Evolutionary conservation across 2,329 filamentous ascomycete species (phyloP).

Genomic region (Nothopassalora personata): DNA sequence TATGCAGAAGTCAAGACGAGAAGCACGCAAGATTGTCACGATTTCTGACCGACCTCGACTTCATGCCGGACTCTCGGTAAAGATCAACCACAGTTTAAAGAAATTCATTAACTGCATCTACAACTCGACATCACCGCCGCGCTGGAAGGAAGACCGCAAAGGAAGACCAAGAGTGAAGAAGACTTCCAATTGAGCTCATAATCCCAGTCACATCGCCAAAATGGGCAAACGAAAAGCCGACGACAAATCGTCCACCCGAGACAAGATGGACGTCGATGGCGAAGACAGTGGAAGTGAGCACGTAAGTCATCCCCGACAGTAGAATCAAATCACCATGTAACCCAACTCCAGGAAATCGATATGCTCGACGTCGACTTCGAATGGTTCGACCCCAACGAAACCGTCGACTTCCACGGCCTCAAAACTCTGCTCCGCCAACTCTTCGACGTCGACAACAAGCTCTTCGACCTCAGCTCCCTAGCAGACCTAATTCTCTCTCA

Average conservation of each 20-base stretch:
- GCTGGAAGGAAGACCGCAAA: background rate
- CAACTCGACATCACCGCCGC: background rate
- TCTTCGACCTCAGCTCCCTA: conserved; percentile 83
- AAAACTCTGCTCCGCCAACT: conserved; percentile 87
- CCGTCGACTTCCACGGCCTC: conserved; percentile 89
- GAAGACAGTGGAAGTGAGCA: conserved; percentile 32
- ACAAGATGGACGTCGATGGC: conserved; percentile 36
- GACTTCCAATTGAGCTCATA: too few relatives aligned
- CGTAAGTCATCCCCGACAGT: conserved; percentile 19
- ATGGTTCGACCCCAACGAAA: conserved; percentile 91
- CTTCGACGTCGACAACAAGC: conserved; percentile 77
- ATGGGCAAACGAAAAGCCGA: conserved; percentile 52
- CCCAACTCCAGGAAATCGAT: conserved; percentile 66
- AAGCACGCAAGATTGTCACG: too few relatives aligned
- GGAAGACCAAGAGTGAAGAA: too few relatives aligned
- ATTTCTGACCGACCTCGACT: background rate
- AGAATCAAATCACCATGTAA: conserved; percentile 7
- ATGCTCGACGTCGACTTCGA: conserved; percentile 96
- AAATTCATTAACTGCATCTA: background rate
- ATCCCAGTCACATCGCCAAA: conserved; percentile 16
- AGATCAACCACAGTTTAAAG: background rate
- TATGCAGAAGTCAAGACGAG: too few relatives aligned
- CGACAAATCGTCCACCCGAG: conserved; percentile 41
- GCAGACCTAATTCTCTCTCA: conserved; percentile 83
- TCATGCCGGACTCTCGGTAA: background rate